phyloP scores from a whole-genome alignment of 345 rosid genomes.

The Psidium guajava region DNA sequence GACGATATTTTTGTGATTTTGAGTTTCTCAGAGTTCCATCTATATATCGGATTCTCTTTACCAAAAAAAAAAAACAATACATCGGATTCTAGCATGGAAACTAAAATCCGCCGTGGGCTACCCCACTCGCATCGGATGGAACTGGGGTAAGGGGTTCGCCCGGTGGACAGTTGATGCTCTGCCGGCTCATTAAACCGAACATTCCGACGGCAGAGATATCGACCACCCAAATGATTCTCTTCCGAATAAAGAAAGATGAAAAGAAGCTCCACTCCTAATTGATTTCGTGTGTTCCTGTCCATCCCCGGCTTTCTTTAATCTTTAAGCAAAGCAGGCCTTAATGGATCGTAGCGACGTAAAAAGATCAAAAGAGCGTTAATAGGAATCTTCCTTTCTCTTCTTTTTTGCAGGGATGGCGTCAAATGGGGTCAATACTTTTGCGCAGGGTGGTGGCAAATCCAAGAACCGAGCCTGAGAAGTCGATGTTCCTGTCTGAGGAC shows the following conservation, averaged over 20 bases:
- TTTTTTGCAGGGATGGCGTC: neutral
- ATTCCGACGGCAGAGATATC: neutral
- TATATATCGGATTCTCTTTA: no score
- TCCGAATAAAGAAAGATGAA: neutral
- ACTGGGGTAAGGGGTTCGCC: no score
- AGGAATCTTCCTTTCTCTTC: neutral
- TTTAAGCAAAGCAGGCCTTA: neutral
- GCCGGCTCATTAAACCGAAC: neutral
- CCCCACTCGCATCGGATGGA: neutral
- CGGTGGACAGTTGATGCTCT: neutral
- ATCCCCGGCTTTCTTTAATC: neutral
- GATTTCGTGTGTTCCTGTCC: neutral
- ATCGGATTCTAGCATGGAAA: accelerated
- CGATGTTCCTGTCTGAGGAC: neutral
- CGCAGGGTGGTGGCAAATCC: neutral
- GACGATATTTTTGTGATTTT: neutral
- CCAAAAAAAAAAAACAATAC: no score
- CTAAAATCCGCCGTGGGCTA: neutral
- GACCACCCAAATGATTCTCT: neutral
- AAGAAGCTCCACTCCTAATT: neutral
- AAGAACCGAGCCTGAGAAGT: neutral
- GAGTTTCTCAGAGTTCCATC: neutral
- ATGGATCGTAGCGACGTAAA: neutral
- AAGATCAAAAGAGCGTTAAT: neutral
- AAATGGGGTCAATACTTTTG: neutral